Conservation (phyloP, 305 asterid genomes). For the Euphrasia arctica region DNA sequence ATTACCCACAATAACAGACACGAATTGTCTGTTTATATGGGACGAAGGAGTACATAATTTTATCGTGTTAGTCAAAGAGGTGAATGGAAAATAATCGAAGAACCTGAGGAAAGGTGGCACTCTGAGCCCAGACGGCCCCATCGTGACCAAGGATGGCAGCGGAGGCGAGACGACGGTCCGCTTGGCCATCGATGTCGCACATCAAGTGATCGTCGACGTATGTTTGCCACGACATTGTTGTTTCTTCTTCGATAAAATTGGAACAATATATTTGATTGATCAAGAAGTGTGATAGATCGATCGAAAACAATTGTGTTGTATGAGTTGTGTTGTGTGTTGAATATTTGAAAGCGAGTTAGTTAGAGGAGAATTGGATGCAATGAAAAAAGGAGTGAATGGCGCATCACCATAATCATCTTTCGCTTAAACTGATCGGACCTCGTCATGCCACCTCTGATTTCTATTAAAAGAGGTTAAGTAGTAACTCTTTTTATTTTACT, state of each 20-base stretch:
- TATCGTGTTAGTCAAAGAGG: too few relatives aligned
- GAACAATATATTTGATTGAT: neutral
- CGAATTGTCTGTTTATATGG: too few relatives aligned
- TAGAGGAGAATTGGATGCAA: constrained; percentile 23
- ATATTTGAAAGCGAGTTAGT: constrained; percentile 10
- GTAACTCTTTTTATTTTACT: too few relatives aligned
- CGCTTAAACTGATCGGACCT: constrained; percentile 11
- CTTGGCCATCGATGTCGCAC: constrained; percentile 61
- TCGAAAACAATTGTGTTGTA: neutral
- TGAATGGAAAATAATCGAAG: neutral
- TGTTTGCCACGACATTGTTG: constrained; percentile 71
- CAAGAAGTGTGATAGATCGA: neutral
- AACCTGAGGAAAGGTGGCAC: constrained; percentile 69
- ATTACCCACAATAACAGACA: too few relatives aligned
- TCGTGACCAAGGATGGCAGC: constrained; percentile 71
- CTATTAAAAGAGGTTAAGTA: too few relatives aligned
- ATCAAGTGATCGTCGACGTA: constrained; percentile 72
- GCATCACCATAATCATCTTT: constrained; percentile 23
- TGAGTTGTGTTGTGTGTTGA: neutral
- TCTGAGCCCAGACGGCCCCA: constrained; percentile 70
- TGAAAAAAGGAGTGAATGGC: constrained; percentile 22
- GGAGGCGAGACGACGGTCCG: constrained; percentile 53
- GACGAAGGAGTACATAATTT: too few relatives aligned
- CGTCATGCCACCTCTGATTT: too few relatives aligned
- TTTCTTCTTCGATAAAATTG: neutral